Evolutionary conservation across 1,139 yeast species (phyloP), one percentile per base, ranked within the genome.

Genomic region (Hanseniaspora gamundiae): DNA sequence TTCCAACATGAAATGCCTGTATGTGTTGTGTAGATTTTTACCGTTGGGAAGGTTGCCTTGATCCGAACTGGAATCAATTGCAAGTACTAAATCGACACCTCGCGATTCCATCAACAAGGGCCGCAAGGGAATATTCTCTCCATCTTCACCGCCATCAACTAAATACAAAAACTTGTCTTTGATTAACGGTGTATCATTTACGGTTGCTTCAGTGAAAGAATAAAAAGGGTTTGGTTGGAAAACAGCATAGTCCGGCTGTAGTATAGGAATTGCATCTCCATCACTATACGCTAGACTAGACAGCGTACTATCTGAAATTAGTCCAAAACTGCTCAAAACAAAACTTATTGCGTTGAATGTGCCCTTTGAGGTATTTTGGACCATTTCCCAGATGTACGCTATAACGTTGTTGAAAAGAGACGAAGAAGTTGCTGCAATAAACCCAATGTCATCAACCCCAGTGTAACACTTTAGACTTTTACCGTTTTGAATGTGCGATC

Each of bases 161-260:
- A 80, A 60, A 46, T 65, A 67, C 21, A 71, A 53, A 33, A 56
- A 57, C 39, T 61, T 49, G 9, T 49, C 46, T 2, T 39, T 29
- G 4, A 57, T 59, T 1, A 64, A 53, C 16, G 53, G 49, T 19
- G 44, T 45, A 8, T 52, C 48, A n/a, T 30, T 30, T n/a, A 4
- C 9, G 38, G 43, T 48, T n/a, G 55, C 46, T 13, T 52, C 55
- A 31, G 41, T 45, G 0, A 44, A 21, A 1, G 46, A 17, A 48
- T 61, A 70, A 60, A 83, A 87, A 4, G 95, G 95, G 52, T 84
- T 86, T 3, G 94, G 94, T 11, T 74, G 65, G 61, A 71, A 74
- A 4, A 81, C 59, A 1, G 94, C 91, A 59, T 78, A 80, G 52
- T 82, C 91, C 10, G 84, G 74, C 42, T 69, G 69, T 14, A 51